Evolutionary conservation across 2,329 filamentous ascomycete genomes (phyloP).

Genomic region (Ceratocystis ficicola): DNA sequence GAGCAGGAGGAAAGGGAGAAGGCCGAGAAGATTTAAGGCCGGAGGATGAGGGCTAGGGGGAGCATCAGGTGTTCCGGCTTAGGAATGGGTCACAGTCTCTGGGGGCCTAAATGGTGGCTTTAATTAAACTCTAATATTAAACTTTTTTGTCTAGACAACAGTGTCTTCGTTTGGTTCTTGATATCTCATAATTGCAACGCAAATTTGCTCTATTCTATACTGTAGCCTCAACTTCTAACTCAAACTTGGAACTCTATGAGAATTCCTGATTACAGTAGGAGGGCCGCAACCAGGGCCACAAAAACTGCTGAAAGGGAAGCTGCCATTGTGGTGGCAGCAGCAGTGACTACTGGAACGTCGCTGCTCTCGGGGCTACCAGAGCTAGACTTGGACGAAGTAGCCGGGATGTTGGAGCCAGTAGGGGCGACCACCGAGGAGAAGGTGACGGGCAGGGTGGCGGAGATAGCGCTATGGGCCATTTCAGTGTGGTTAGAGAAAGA

Average conservation of each 20-base stretch:
- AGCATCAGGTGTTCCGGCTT: too few species aligned
- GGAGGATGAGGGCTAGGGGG: too few species aligned
- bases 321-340: background rate
- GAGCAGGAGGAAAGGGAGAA: background rate
- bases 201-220: background rate
- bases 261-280: constrained; percentile 2
- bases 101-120: background rate
- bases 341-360: constrained; percentile 3
- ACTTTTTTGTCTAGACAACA: background rate
- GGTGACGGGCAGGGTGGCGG: background rate
- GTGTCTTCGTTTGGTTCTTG: background rate
- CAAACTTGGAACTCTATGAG: background rate
- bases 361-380: background rate
- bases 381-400: background rate
- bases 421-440: background rate
- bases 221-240: background rate
- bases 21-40: background rate
- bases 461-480: background rate
- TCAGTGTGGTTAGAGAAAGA: background rate
- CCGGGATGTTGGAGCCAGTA: background rate
- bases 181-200: background rate
- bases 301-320: constrained; percentile 6
- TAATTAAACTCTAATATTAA: constrained; percentile 8
- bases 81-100: too few species aligned
- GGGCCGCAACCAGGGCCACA: background rate